Base-by-base conservation (phyloP, 2,329 filamentous ascomycete species). In the Fusarium sp. region DNA sequence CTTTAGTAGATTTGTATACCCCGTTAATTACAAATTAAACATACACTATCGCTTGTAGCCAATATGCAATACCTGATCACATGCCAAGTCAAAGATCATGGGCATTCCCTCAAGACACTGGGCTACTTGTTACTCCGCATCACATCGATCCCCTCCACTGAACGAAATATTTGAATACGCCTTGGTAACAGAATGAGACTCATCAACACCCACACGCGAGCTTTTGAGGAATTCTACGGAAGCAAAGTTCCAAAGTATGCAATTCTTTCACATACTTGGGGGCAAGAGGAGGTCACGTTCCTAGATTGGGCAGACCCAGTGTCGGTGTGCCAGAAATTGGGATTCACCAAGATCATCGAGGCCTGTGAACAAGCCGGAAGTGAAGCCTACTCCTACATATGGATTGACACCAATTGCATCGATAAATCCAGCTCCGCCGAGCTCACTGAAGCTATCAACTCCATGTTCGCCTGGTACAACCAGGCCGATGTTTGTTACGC, bases 101-200 rank as follows among this genome's bases (percentile, higher is more conserved):
- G 8, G 32, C 18, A 38, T 18, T 16, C 32, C 32, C 16, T 9
- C 32, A 38, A 1, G 16, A n/a, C 16, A 0, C 16, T 3, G n/a
- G n/a, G 2, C 9, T 38, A 11, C 34, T 6, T 38, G 3, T n/a
- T 38, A 38, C 18, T n/a, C 34, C 9, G 3, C 7, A 7, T 7
- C 5, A 6, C 5, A 11, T n/a, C 0, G 5, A 38, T 11, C 4
- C 1, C 1, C 18, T 38, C 5, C 18, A 38, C 1, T 7, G 11
- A 11, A 7, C 16, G 0, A 3, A 11, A 0, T 1, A 18, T n/a
- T 38, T 11, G 2, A 6, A 11, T 6, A 9, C 16, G 9, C 16
- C 1, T 9, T 5, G 11, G 18, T 6, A 38, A 6, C 1, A 38
- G 1, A 38, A 38, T 38, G 34, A 38, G 34, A 38, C 34, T 38